Conservation (phyloP, 2,329 filamentous ascomycete genomes). For the Gaeumannomyces tritici region DNA sequence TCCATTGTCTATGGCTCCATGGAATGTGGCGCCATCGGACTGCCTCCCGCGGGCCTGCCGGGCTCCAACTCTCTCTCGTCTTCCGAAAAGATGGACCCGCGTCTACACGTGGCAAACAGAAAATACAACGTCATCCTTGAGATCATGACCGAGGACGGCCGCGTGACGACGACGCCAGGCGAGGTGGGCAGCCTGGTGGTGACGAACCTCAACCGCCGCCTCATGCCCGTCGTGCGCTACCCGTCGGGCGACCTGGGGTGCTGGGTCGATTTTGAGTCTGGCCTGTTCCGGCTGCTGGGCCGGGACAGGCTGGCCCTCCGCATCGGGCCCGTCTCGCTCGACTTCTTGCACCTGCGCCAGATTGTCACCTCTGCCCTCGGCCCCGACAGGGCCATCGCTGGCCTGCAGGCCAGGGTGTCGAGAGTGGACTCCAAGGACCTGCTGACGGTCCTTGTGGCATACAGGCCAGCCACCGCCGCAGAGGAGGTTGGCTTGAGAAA, state of each 20-base stretch:
- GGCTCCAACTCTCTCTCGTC: no score
- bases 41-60: neutral
- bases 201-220: neutral
- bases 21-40: slow-evolving; percentile 3
- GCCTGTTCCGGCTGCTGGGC: slow-evolving; percentile 1
- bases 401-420: neutral
- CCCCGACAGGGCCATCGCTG: neutral
- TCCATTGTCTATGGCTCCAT: slow-evolving; percentile 4
- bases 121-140: neutral
- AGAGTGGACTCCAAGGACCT: neutral
- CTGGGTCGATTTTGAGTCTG: neutral
- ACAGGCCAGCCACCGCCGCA: neutral
- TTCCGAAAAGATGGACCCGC: no score
- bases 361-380: neutral
- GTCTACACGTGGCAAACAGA: no score
- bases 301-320: slow-evolving; percentile 1
- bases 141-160: neutral
- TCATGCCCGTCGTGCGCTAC: slow-evolving; percentile 4
- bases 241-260: slow-evolving; percentile 3
- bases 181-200: slow-evolving; percentile 4
- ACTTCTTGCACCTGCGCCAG: slow-evolving; percentile 3
- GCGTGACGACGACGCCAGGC: neutral
- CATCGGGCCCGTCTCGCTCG: slow-evolving; percentile 3
- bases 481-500: neutral
- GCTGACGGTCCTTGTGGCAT: neutral